Percentiles rank a stretch among this genome's conserved stretches.
phyloP scores from a whole-genome alignment of 164 flowering plant genomes.

The Nymphaea colorata region DNA sequence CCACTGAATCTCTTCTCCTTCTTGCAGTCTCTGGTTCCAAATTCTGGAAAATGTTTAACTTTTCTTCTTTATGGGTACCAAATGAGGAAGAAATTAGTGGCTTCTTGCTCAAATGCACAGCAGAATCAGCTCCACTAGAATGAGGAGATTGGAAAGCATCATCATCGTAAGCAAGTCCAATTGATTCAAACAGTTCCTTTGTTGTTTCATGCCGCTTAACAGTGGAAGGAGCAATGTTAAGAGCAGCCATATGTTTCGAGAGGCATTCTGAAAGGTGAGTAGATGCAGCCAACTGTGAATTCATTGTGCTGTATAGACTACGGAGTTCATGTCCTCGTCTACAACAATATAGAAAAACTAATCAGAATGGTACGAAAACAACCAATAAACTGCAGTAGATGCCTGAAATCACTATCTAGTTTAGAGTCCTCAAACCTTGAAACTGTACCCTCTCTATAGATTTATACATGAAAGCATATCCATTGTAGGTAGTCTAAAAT shows the following conservation, averaged over 20 bases:
- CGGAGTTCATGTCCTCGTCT: slow-evolving; percentile 54
- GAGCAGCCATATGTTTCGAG: slow-evolving; percentile 66
- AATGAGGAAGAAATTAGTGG: slow-evolving; percentile 17
- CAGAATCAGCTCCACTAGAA: slow-evolving; percentile 15
- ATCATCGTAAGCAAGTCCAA: slow-evolving; percentile 62
- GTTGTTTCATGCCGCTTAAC: slow-evolving; percentile 31
- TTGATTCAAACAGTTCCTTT: slow-evolving; percentile 72
- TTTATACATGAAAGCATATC: too few relatives aligned
- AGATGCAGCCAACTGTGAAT: slow-evolving; percentile 73
- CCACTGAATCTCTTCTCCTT: slow-evolving; percentile 89
- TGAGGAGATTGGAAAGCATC: slow-evolving; percentile 50
- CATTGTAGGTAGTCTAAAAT: too few relatives aligned
- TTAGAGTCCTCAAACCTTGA: too few relatives aligned
- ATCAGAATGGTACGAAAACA: neutral
- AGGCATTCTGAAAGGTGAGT: slow-evolving; percentile 81
- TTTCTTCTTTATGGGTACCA: slow-evolving; percentile 29
- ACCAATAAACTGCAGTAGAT: too few relatives aligned
- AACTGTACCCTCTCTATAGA: too few relatives aligned
- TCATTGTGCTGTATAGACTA: slow-evolving; percentile 60
- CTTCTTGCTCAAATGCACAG: slow-evolving; percentile 21
- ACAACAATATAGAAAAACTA: slow-evolving; percentile 15
- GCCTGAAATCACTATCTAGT: too few relatives aligned
- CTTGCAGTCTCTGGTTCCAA: slow-evolving; percentile 68
- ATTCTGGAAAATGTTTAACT: slow-evolving; percentile 24
- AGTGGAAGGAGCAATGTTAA: slow-evolving; percentile 50